A percentile compares a stretch with the other conserved stretches of the same genome.
Conservation (phyloP, 2,329 filamentous ascomycete genomes). For the Anthostomella pinea region DNA sequence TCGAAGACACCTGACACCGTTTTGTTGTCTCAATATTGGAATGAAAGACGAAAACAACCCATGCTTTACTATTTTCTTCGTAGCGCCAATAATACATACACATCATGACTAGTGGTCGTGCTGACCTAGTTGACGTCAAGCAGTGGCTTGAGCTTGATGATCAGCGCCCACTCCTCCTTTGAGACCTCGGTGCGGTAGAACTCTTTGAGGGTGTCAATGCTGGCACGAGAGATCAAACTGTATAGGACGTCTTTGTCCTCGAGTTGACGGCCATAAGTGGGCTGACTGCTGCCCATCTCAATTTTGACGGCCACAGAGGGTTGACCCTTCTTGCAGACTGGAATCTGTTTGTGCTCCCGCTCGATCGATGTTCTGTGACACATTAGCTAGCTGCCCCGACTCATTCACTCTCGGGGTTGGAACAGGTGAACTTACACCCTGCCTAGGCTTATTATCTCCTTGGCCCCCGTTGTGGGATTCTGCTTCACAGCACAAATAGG, state of each 20-base stretch:
- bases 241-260: conserved; percentile 89
- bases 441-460: conserved; percentile 81
- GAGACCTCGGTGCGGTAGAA: conserved; percentile 67
- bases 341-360: conserved; percentile 93
- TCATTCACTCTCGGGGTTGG: not conserved
- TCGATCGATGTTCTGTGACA: conserved; percentile 80
- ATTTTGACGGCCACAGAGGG: conserved; percentile 99
- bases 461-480: conserved; percentile 73
- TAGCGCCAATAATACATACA: too few species aligned
- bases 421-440: conserved; percentile 72
- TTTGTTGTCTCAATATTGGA: too few species aligned
- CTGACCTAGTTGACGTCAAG: conserved; percentile 80
- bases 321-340: conserved; percentile 89
- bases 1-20: too few species aligned
- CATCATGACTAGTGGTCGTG: too few species aligned
- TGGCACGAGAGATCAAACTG: conserved; percentile 79
- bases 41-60: too few species aligned
- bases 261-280: conserved; percentile 88
- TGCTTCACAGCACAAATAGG: conserved; percentile 84
- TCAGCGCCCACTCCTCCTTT: conserved; percentile 87
- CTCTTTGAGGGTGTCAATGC: conserved; percentile 94
- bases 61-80: too few species aligned
- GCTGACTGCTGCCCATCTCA: conserved; percentile 88
- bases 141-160: conserved; percentile 91
- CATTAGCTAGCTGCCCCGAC: conserved; percentile 26